Evolutionary conservation across 1,284 basidiomycete genomes (phyloP), one percentile per base, ranked within the genome.

Genomic region (Fomitopsis betulina): DNA sequence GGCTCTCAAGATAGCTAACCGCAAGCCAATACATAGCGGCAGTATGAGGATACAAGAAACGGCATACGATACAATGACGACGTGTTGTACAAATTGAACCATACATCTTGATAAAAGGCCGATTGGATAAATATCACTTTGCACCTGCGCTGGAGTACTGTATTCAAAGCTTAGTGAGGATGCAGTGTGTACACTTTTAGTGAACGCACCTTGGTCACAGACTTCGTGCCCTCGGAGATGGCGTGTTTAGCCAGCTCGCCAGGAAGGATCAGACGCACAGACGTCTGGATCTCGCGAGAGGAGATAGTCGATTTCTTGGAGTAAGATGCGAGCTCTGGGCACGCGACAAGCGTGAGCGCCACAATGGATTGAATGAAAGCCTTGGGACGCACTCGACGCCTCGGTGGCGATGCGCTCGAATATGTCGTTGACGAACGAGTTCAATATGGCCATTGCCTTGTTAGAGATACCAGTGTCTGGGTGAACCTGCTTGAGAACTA

Each of bases 391-490:
- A 87, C 84, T 93, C 65, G 89, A 91, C 15, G 92, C 93, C 74
- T 97, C 94, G 42, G 84, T 85, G 15, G 94, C 94, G 68, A 96
- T 94, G 54, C 93, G 89, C 78, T 96, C 94, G 65, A 96, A 96
- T 75, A 96, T 93, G 67, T 95, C 93, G 65, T 93, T 93, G 68
- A 95, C 92, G 63, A 94, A 95, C 58, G 89, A 93, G 84, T 96
- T 96, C 51, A 97, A 78, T 70, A 97, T 92, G 58, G 89, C 86
- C 94, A 97, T 97, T 43, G 94, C 94, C 82, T 96, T 97, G 86
- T 96, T 96, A 61, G 91, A 90, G 75, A 96, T 96, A 86, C 95
- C 95, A 64, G 93, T 96, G 73, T 97, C 95, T 58, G 94, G 95
- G 81, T 97, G 94, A 61, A 97, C 94, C 73, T 94, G 91, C 77